phyloP scores from a whole-genome alignment of 164 flowering plant species.

The Berberis vulgaris region DNA sequence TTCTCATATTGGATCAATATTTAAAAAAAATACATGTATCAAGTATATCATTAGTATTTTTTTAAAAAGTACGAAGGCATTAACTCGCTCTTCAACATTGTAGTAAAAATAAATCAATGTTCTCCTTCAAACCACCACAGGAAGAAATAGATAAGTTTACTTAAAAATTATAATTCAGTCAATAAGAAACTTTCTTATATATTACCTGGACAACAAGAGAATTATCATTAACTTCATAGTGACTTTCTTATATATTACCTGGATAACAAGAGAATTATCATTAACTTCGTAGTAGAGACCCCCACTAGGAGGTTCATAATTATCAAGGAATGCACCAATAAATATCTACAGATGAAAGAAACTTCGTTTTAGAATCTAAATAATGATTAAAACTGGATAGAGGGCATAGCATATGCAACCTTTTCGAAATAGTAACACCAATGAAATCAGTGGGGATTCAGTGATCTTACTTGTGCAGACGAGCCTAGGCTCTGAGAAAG shows the following conservation, averaged over 20 bases:
- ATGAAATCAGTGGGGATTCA: not conserved
- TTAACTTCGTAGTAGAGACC: slow-evolving; percentile 51
- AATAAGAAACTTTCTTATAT: not conserved
- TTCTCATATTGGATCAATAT: too few species aligned
- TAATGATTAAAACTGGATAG: not conserved
- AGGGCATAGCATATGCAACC: not conserved
- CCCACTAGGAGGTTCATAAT: slow-evolving; percentile 58
- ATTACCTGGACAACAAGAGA: slow-evolving; percentile 56
- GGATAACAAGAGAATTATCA: slow-evolving; percentile 46
- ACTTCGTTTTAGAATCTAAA: not conserved
- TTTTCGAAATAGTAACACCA: not conserved
- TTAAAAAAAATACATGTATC: too few species aligned
- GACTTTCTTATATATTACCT: slow-evolving; percentile 28
- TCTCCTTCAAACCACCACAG: slow-evolving; percentile 25
- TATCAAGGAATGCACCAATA: slow-evolving; percentile 47
- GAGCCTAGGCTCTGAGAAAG: slow-evolving; percentile 64
- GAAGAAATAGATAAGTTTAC: slow-evolving; percentile 2
- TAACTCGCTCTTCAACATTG: slow-evolving; percentile 85
- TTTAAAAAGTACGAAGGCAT: slow-evolving; percentile 50
- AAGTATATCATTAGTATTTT: too few species aligned
- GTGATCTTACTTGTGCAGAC: slow-evolving; percentile 26
- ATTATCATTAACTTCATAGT: slow-evolving; percentile 52
- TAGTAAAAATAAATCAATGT: slow-evolving; percentile 67
- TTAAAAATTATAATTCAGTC: not conserved
- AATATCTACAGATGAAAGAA: slow-evolving; percentile 34